Evolutionary conservation across 2,329 filamentous ascomycete species (phyloP).

Genomic region (Simplicillium sp.): DNA sequence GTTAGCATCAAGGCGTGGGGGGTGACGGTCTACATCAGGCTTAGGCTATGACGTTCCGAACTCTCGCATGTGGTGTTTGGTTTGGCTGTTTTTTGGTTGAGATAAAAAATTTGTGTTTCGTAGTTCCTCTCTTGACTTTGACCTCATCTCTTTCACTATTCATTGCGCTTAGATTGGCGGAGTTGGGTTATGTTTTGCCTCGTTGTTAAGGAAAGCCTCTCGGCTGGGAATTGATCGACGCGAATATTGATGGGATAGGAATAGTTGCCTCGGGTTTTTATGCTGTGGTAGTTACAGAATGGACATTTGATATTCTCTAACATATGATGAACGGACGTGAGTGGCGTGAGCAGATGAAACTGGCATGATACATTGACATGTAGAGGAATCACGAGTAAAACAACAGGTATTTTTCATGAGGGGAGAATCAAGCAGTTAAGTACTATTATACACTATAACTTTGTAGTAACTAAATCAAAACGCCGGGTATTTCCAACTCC

Average conservation of each 20-base stretch:
- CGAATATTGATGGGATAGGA: slow-evolving; percentile 11
- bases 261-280: slow-evolving; percentile 5
- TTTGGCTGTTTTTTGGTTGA: slow-evolving; percentile 1
- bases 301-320: no score
- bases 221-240: slow-evolving; percentile 12
- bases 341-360: no score
- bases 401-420: no score
- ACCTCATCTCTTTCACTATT: no score
- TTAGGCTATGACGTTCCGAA: slow-evolving; percentile 3
- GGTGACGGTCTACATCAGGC: slow-evolving; percentile 1
- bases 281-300: background rate
- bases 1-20: background rate
- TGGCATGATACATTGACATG: no score
- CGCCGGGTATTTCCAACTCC: no score
- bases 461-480: no score
- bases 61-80: slow-evolving; percentile 6
- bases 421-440: no score
- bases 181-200: slow-evolving; percentile 13
- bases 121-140: slow-evolving; percentile 5
- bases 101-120: background rate
- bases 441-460: no score
- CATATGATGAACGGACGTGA: no score
- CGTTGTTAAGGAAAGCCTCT: slow-evolving; percentile 7
- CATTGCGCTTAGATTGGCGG: slow-evolving; percentile 16
- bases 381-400: no score